These are phyloP conservation scores for Entamoeba invadens DNA, from an alignment of 208 protist genomes.

Conservation along the genomic window DNA sequence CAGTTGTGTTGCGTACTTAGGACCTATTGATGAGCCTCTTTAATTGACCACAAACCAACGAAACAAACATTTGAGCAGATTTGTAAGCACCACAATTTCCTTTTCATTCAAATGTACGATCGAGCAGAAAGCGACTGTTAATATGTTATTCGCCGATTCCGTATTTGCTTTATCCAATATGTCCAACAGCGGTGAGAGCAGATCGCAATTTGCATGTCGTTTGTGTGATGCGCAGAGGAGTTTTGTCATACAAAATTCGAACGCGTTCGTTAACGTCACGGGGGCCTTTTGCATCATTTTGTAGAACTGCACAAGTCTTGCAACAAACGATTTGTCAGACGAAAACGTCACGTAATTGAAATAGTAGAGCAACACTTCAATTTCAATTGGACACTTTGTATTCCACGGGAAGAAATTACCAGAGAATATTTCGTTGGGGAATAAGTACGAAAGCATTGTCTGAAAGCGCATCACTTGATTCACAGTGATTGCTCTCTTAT, in stretches of 20 bases:
- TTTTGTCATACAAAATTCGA: neutral
- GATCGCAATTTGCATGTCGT: neutral
- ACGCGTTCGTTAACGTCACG: neutral
- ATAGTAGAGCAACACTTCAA: neutral
- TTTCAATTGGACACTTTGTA: neutral
- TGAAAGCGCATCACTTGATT: neutral
- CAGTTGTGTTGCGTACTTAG: neutral
- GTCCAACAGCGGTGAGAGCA: neutral
- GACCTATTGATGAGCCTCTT: too few species aligned
- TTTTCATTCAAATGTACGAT: neutral
- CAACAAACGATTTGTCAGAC: neutral
- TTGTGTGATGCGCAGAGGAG: neutral
- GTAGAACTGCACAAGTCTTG: neutral
- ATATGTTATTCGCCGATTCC: neutral
- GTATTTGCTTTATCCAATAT: neutral
- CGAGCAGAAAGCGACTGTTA: neutral
- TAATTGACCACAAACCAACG: too few species aligned
- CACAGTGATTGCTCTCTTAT: neutral
- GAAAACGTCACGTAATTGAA: neutral
- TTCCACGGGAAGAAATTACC: neutral
- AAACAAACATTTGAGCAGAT: too few species aligned
- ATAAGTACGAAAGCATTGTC: neutral
- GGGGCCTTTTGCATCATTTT: neutral
- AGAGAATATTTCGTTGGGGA: neutral
- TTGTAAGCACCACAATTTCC: neutral